Evolutionary conservation across 768 basidiomycete species (phyloP), one percentile per base, ranked within the genome.

Genomic region (Leccinum incarnatum): DNA sequence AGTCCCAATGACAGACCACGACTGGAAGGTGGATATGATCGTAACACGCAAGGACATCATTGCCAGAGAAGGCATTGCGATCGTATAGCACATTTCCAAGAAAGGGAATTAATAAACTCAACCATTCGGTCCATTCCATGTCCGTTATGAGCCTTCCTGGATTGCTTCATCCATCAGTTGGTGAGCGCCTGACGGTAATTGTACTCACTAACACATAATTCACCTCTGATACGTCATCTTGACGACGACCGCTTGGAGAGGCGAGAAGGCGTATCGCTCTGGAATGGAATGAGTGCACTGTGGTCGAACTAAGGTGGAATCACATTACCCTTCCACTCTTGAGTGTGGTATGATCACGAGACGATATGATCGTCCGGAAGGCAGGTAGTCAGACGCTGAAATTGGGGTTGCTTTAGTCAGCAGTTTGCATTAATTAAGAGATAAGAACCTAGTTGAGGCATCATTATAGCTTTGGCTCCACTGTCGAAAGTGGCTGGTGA

Each of bases 21-120:
- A 90, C 71, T 86, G 85, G 81, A 81, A 78, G 62, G 74, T 90
- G 74, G 84, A 90, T 68, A 69, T 78, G 50, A 77, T 90, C 57
- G 72, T 89, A 48, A 82, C 83, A 36, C 76, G 79, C 19, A 74
- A 79, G 55, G 77, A 72, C 50, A 57, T 67, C 25, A 70, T 76
- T 60, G 62, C 75, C 36, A 55, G 47, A 9, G 54, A 68, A 17
- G 58, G 62, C 59, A 15, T 65, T 68, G 56, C 61, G 63, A 36
- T 62, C 57, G 51, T 36, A 61, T 60, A 74, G 65, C 34, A 59
- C 57, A 49, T 40, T 37, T 60, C 50, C 45, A 50, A 7, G 53
- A 32, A 55, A 30, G 23, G 53, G 50, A 27, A 12, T 57, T 51
- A 56, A 57, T 30, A 55, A 19, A 19, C 65, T 21, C 21, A 54